A percentile compares a stretch with the other conserved stretches of the same genome.
phyloP scores from a whole-genome alignment of 176 grass and related monocot genomes.

The Ensete ventricosum region DNA sequence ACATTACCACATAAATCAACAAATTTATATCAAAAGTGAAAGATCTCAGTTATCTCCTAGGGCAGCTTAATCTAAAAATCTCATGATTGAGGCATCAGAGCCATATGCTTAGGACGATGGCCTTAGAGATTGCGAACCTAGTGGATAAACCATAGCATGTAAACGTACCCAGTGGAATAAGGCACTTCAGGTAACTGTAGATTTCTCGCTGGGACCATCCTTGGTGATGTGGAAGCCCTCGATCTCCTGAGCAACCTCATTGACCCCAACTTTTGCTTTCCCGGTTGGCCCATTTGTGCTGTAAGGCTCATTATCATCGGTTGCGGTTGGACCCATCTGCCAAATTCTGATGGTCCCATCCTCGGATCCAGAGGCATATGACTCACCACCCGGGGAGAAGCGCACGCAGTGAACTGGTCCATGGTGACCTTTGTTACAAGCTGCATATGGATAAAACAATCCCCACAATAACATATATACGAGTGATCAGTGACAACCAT shows the following conservation, averaged over 20 bases:
- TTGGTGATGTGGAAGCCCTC: constrained; percentile 71
- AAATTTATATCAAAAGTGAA: neutral
- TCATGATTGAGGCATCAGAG: neutral
- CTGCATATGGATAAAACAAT: constrained; percentile 16
- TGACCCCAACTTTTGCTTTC: constrained; percentile 43
- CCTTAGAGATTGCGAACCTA: neutral
- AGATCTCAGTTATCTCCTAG: neutral
- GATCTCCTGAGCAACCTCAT: constrained; percentile 59
- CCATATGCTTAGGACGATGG: neutral
- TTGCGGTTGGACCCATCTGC: constrained; percentile 43
- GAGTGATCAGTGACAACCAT: too few relatives aligned
- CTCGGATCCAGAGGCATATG: constrained; percentile 92
- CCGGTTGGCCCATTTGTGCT: constrained; percentile 24
- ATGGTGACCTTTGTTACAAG: constrained; percentile 94
- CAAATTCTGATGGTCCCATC: constrained; percentile 95
- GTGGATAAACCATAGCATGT: neutral
- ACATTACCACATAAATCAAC: neutral
- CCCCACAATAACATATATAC: too few relatives aligned
- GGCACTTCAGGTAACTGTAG: neutral
- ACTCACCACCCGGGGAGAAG: constrained; percentile 77
- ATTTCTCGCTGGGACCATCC: constrained; percentile 39
- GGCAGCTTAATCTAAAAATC: neutral
- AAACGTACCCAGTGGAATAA: neutral
- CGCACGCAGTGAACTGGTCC: constrained; percentile 93
- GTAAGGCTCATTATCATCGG: constrained; percentile 42